These are phyloP conservation scores for Turnera subulata DNA, from an alignment of 345 rosid genomes.

Conservation along the genomic window DNA sequence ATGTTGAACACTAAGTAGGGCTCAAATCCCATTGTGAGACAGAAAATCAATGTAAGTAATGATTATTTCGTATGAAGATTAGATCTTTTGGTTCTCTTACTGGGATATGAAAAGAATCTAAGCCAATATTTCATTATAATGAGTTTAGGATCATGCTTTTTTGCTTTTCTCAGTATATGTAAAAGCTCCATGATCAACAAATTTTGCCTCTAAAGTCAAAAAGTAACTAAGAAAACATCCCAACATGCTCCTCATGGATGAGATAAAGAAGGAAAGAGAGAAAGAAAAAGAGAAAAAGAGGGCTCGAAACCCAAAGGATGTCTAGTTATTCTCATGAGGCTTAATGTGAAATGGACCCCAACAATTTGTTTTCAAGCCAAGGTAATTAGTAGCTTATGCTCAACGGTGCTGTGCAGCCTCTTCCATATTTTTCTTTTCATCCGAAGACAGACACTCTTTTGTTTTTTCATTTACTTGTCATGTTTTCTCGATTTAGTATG, in stretches of 20 bases:
- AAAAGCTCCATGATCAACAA: conserved; percentile 39
- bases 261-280: conserved; percentile 12
- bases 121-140: conserved; percentile 15
- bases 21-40: conserved; percentile 25
- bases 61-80: conserved; percentile 14
- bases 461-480: too few relatives aligned
- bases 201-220: conserved; percentile 46
- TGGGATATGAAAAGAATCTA: conserved; percentile 15
- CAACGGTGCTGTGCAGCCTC: not conserved
- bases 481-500: too few relatives aligned
- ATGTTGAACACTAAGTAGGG: conserved; percentile 6
- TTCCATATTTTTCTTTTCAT: too few relatives aligned
- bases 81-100: too few relatives aligned
- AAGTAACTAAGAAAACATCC: conserved; percentile 31
- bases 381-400: too few relatives aligned
- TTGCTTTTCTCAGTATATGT: conserved; percentile 8
- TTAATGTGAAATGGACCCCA: too few relatives aligned
- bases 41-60: conserved; percentile 20
- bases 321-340: conserved; percentile 3
- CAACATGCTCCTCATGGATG: conserved; percentile 29
- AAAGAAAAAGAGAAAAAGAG: conserved; percentile 10
- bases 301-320: conserved; percentile 36
- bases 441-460: too few relatives aligned
- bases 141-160: conserved; percentile 23
- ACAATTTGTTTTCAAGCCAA: too few relatives aligned